Evolutionary conservation across 306 rosid genomes (phyloP).

Genomic region (Glycine latifolia): DNA sequence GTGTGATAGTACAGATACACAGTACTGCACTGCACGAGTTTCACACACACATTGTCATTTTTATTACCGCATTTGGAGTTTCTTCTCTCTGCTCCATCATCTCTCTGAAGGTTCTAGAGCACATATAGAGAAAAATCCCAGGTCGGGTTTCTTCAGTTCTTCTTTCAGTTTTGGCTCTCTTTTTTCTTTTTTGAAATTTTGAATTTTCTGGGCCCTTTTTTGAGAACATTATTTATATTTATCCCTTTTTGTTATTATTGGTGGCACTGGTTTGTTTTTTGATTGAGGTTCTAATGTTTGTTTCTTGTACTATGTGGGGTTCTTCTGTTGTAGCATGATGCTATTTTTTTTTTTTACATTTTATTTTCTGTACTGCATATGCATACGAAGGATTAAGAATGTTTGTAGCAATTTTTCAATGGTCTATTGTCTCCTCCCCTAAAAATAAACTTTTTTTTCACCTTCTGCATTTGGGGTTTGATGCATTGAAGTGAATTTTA

Average conservation of each 20-base stretch:
- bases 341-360: not conserved
- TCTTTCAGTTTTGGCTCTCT: not conserved
- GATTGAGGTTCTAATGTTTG: not conserved
- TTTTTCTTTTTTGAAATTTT: not conserved
- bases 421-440: not conserved
- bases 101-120: conserved; percentile 55
- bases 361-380: not conserved
- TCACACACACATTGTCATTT: conserved; percentile 45
- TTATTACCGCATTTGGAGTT: conserved; percentile 54
- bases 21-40: conserved; percentile 62
- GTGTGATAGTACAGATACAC: conserved; percentile 16
- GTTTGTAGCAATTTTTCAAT: not conserved
- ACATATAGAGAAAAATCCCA: conserved; percentile 41
- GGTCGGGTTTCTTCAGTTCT: conserved; percentile 42
- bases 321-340: conserved; percentile 13
- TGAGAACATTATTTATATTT: not conserved
- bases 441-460: not conserved
- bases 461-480: conserved; percentile 38
- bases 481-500: conserved; percentile 7
- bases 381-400: not conserved
- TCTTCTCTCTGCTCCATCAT: conserved; percentile 32
- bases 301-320: not conserved
- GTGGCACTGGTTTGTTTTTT: conserved; percentile 33
- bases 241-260: conserved; percentile 14
- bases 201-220: not conserved